Percentiles rank a stretch among this genome's conserved stretches.
phyloP scores from a whole-genome alignment of 129 eudicot genomes.

The Lonicera japonica region DNA sequence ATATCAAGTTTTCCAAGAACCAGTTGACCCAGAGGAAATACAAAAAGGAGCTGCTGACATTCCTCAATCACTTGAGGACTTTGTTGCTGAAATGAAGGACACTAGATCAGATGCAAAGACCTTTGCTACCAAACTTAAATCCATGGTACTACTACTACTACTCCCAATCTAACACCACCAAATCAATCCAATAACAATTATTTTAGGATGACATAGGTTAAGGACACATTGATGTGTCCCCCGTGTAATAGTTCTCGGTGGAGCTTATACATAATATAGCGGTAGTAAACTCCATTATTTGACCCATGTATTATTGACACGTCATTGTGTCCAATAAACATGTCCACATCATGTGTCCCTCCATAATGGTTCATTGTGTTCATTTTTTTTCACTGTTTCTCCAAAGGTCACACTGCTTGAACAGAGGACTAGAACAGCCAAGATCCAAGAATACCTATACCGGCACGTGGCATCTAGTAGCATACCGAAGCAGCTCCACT shows the following conservation, averaged over 20 bases:
- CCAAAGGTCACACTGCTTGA: slow-evolving; percentile 71
- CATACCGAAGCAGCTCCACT: slow-evolving; percentile 88
- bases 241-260: too few species aligned
- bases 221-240: too few species aligned
- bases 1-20: slow-evolving; percentile 73
- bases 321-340: too few species aligned
- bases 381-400: slow-evolving; percentile 8
- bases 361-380: too few species aligned
- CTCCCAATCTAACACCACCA: not conserved
- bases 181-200: not conserved
- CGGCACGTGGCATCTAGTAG: slow-evolving; percentile 92
- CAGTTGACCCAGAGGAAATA: slow-evolving; percentile 30
- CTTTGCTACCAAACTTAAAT: slow-evolving; percentile 74
- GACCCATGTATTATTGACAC: too few species aligned
- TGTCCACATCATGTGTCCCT: too few species aligned
- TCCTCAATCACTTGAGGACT: slow-evolving; percentile 68
- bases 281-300: too few species aligned
- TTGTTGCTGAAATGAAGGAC: slow-evolving; percentile 55
- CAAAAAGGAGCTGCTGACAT: slow-evolving; percentile 35
- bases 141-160: slow-evolving; percentile 52
- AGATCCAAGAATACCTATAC: slow-evolving; percentile 86
- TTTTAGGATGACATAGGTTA: too few species aligned
- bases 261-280: too few species aligned
- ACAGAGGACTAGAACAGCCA: slow-evolving; percentile 83
- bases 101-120: slow-evolving; percentile 59